Percentiles rank a stretch among this genome's conserved stretches.
These are phyloP conservation scores for Suillus placidus DNA, from an alignment of 768 basidiomycete genomes.

Conservation along the genomic window DNA sequence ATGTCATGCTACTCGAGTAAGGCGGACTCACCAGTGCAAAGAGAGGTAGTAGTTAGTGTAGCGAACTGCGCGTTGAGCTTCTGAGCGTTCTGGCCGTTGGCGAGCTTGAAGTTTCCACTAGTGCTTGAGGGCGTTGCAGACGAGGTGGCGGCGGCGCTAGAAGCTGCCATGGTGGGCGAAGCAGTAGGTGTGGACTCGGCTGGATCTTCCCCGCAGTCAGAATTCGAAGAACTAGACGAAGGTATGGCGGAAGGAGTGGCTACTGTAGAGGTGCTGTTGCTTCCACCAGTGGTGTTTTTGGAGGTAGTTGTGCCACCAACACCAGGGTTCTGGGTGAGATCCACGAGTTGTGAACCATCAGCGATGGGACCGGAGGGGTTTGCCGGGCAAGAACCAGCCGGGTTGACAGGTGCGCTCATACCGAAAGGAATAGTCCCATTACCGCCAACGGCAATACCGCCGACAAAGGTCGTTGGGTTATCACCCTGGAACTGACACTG, in stretches of 20 bases:
- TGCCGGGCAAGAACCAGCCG: slow-evolving; percentile 55
- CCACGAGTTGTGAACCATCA: slow-evolving; percentile 48
- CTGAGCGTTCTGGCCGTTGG: slow-evolving; percentile 54
- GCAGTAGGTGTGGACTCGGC: not conserved
- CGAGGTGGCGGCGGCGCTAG: not conserved
- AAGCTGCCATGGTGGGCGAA: slow-evolving; percentile 3
- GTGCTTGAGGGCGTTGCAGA: slow-evolving; percentile 13
- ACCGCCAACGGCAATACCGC: slow-evolving; percentile 43
- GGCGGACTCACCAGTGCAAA: slow-evolving; percentile 41
- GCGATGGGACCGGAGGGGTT: slow-evolving; percentile 49
- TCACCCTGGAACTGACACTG: slow-evolving; percentile 60
- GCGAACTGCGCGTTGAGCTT: slow-evolving; percentile 55
- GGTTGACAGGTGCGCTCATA: slow-evolving; percentile 39
- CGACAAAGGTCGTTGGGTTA: slow-evolving; percentile 47
- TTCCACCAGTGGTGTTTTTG: slow-evolving; percentile 4
- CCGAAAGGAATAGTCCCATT: slow-evolving; percentile 59
- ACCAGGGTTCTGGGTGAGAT: slow-evolving; percentile 40
- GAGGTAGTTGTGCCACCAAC: slow-evolving; percentile 13
- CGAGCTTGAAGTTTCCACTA: slow-evolving; percentile 19
- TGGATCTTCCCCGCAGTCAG: slow-evolving; percentile 10
- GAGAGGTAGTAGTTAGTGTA: slow-evolving; percentile 44
- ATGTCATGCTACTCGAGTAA: slow-evolving; percentile 8
- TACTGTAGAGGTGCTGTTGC: slow-evolving; percentile 4
- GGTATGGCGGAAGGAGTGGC: slow-evolving; percentile 5
- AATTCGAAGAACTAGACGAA: slow-evolving; percentile 9